Evolutionary conservation across 768 basidiomycete genomes (phyloP).

Genomic region (Kondoa subrosea): DNA sequence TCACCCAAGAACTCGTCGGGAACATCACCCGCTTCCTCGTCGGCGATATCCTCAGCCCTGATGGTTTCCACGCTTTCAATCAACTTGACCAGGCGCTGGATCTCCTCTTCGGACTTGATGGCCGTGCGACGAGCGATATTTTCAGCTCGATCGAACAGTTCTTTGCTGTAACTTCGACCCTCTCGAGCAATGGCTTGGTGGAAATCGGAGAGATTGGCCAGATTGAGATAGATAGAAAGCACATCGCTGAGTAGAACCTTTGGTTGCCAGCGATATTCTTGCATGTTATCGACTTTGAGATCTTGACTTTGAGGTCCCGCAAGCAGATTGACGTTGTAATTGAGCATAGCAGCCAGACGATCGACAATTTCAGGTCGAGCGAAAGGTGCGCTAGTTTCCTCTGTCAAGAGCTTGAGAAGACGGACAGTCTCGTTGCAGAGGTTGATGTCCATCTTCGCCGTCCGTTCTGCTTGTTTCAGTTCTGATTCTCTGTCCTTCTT

Average conservation of each 20-base stretch:
- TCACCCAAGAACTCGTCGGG: constrained; percentile 89
- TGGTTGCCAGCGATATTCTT: constrained; percentile 79
- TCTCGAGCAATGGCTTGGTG: constrained; percentile 77
- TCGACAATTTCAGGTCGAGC: constrained; percentile 94
- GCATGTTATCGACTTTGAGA: constrained; percentile 63
- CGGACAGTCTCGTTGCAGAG: constrained; percentile 78
- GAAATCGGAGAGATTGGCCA: constrained; percentile 63
- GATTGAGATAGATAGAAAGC: constrained; percentile 73
- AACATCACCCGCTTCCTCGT: constrained; percentile 72
- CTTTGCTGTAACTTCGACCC: constrained; percentile 72
- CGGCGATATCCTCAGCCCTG: constrained; percentile 57
- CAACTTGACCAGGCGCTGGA: constrained; percentile 59
- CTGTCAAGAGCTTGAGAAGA: constrained; percentile 77
- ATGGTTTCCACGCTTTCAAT: constrained; percentile 67
- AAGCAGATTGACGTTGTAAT: constrained; percentile 77
- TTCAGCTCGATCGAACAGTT: constrained; percentile 63
- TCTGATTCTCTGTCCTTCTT: constrained; percentile 67
- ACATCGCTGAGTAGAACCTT: constrained; percentile 66
- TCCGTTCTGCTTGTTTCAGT: constrained; percentile 61
- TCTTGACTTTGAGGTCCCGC: constrained; percentile 78
- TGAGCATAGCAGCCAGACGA: constrained; percentile 84
- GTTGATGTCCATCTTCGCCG: constrained; percentile 69
- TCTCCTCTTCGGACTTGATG: constrained; percentile 61
- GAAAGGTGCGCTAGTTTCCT: constrained; percentile 77
- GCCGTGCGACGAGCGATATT: constrained; percentile 45